Evolutionary conservation across 1,284 basidiomycete genomes (phyloP), one percentile per base, ranked within the genome.

Genomic region (Acaromyces ingoldii): DNA sequence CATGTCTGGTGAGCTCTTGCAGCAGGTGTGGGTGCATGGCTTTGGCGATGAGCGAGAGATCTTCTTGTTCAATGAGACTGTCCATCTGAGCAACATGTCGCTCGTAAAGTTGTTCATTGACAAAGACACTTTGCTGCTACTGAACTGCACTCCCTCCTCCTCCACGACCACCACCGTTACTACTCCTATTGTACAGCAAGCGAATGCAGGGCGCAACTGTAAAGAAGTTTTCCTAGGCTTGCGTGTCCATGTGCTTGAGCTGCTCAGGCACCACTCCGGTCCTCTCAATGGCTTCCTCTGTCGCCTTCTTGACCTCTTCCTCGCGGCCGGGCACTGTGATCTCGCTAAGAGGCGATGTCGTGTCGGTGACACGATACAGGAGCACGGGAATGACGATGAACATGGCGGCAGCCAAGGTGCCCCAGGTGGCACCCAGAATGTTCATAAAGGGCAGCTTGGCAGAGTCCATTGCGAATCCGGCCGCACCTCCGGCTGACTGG

Each of bases 351-450:
- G 62, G 58, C 19, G 54, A 53, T 6, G 67, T 69, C 38, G 56
- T 57, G 21, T 71, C 60, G 37, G 51, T 63, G 42, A 71, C 53
- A 22, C 68, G 53, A 33, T 60, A 36, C 4, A 51, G 47, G 10
- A 71, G 58, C 26, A 71, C 58, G 6, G 68, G 68, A 6, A 69
- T 11, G 13, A 54, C 62, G 33, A 63, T 51, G 33, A 71, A 13
- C 49, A 71, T 49, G 15, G 59, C 67, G 2, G 46, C 64, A 17
- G 53, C 68, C 36, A 60, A 68, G 3, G 67, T 48, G 13, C 51
- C 62, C 68, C 68, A 71, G 1, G 65, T 63, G 26, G 65, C 65
- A 6, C 59, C 68, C 5, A 71, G 47, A 22, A 62, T 60, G 49
- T 60, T 62, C 67, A 69, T 67, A 57, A 51, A 70, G 1, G 68